Base-by-base conservation (phyloP, 1,284 basidiomycete species). In the Pseudozyma sp. region DNA sequence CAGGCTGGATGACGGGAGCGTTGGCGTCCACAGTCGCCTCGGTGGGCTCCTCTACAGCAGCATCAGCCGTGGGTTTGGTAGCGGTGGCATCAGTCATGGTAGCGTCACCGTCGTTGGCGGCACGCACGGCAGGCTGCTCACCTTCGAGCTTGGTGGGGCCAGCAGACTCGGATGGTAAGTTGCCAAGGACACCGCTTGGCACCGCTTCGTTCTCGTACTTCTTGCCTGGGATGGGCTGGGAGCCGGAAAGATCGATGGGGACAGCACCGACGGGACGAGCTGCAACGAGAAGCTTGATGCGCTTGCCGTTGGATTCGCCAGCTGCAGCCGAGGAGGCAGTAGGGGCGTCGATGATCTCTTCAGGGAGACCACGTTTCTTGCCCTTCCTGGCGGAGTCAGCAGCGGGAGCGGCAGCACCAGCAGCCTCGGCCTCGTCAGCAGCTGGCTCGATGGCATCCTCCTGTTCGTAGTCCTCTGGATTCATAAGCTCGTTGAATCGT, bases 21-120 rank as follows among this genome's bases (percentile, higher is more conserved):
- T 55, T 61, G 70, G 64, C 63, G 48, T 93, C 92, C 12, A 90
- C 90, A 81, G 91, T 90, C 75, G 90, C 89, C 74, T 92, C 91
- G 60, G 91, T 90, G 21, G 87, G 91, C 8, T 90, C 91, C 90
- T 66, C 92, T 90, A 72, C 92, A 89, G 14, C 84, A 36, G 60
- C 60, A 25, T 70, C 69, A 4, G 66, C 60, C 35, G 44, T 64
- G 36, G 70, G 62, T 63, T 81, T 66, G 42, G 73, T 61, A 14
- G 60, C 54, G 8, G 59, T 61, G 16, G 36, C 69, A 56, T 81
- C 74, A 45, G 67, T 52, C 82, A 82, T 79, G 38, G 70, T 63
- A 14, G 77, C 70, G 63, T 85, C 85, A 42, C 69, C 69, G 47
- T 79, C 67, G 47, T 59, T 66, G 61, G 80, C 70, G 18, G 76